Evolutionary conservation across 192 early-diverging fungal species (phyloP).

Genomic region (Chytriomyces hyalinus): DNA sequence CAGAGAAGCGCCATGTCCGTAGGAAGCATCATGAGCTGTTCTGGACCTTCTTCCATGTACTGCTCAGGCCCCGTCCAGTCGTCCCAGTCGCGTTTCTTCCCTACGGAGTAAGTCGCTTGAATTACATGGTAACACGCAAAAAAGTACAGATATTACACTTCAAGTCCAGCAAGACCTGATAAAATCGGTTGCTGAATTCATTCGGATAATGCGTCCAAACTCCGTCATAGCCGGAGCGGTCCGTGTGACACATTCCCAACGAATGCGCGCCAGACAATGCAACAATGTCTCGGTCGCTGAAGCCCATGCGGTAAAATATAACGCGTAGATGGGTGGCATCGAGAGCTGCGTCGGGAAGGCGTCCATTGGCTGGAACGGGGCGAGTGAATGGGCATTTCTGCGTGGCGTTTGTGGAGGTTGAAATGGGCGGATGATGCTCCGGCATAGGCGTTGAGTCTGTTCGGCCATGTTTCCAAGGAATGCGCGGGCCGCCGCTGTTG

Average conservation of each 20-base stretch:
- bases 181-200: conserved; percentile 89
- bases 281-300: conserved; percentile 81
- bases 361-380: conserved; percentile 64
- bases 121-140: too few species aligned
- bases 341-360: conserved; percentile 68
- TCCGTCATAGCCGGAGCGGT: conserved; percentile 47
- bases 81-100: conserved; percentile 58
- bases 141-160: conserved; percentile 20
- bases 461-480: conserved; percentile 63
- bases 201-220: conserved; percentile 89
- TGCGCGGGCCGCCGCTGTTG: conserved; percentile 62
- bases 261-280: conserved; percentile 51
- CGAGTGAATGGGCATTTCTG: not conserved
- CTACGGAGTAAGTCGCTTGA: not conserved
- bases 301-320: conserved; percentile 63
- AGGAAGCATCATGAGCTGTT: conserved; percentile 68
- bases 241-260: conserved; percentile 60
- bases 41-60: conserved; percentile 75
- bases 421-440: too few species aligned
- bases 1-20: conserved; percentile 63
- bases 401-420: not conserved
- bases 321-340: conserved; percentile 63
- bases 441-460: not conserved
- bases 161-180: conserved; percentile 55
- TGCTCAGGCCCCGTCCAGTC: conserved; percentile 81